Evolutionary conservation across 2,329 filamentous ascomycete genomes (phyloP).

Genomic region (Fusarium neocosmosporiellum): DNA sequence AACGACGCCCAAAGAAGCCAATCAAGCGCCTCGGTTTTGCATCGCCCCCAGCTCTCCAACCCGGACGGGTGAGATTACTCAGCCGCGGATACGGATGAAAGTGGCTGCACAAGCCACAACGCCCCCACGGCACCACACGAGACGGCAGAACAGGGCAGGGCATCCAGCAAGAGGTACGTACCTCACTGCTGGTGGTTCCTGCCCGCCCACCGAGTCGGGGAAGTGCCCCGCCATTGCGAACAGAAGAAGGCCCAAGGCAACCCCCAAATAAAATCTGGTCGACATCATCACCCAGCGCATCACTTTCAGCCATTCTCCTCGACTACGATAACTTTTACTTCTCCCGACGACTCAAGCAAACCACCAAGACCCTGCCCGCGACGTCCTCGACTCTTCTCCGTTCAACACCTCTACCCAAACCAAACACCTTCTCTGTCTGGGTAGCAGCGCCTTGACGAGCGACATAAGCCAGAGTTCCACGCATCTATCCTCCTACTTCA

Average conservation of each 20-base stretch:
- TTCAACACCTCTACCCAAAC: not conserved
- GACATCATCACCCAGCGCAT: slow-evolving; percentile 28
- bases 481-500: slow-evolving; percentile 2
- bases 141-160: not conserved
- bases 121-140: not conserved
- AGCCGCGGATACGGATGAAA: slow-evolving; percentile 17
- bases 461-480: slow-evolving; percentile 14
- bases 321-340: not conserved
- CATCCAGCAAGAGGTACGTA: not conserved
- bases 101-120: slow-evolving; percentile 24
- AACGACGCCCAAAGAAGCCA: slow-evolving; percentile 2
- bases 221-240: slow-evolving; percentile 40
- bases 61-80: slow-evolving; percentile 20
- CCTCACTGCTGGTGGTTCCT: not conserved
- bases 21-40: slow-evolving; percentile 17
- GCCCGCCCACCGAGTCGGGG: not conserved
- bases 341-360: not conserved
- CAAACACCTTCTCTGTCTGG: not conserved
- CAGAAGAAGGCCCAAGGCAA: not conserved
- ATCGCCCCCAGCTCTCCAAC: slow-evolving; percentile 4
- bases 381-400: not conserved
- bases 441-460: not conserved
- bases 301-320: slow-evolving; percentile 9
- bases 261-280: slow-evolving; percentile 42
- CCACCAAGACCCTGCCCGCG: not conserved